Evolutionary conservation across 345 rosid genomes (phyloP), one percentile per base, ranked within the genome.

Genomic region (Brassica nigra): DNA sequence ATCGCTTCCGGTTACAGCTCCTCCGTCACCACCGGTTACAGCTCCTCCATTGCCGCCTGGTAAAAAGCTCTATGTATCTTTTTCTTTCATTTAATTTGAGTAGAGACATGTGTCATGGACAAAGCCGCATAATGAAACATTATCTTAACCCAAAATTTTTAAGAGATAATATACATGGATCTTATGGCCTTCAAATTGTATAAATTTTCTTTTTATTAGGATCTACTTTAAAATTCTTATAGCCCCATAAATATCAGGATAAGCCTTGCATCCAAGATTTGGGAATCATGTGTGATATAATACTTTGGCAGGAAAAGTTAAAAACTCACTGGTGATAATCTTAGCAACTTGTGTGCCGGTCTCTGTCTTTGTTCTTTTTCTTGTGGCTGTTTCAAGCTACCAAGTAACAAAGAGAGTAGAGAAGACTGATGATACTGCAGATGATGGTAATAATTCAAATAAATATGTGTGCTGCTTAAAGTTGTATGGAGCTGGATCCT

Each of bases 41-140:
- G 47, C 47, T 39, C 47, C 5, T 39, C 47, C 47, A 1, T 15
- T 18, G 55, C 82, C 66, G 1, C 66, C 61, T 54, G 49, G 79
- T 74, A 54, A 54, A 18, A 16, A 54, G 30, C 66, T 55, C 18
- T 30, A 7, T 30, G 14, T 18, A 18, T 16, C 5, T 18, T 30
- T 8, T 12, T 16, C 16, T 34, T 52, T 52, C 28, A 52, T 29
- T 49, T n/a, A 47, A 2, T 29, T 29, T 14, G 3, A 3, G 61
- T 54, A 16, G 20, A 52, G 58, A 52, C 52, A 9, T 0, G 52
- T 42, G 55, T 47, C 16, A 47, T 14, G 7, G 16, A 47, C 6
- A 47, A 47, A 47, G 55, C 55, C 16, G 27, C 27, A 0, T 47
- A 47, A 14, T 14, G 55, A 47, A 47, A 47, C 6, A 12, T 47